Evolutionary conservation across 495 filamentous ascomycete genomes (phyloP).

Genomic region (Bryoglossum gracile): DNA sequence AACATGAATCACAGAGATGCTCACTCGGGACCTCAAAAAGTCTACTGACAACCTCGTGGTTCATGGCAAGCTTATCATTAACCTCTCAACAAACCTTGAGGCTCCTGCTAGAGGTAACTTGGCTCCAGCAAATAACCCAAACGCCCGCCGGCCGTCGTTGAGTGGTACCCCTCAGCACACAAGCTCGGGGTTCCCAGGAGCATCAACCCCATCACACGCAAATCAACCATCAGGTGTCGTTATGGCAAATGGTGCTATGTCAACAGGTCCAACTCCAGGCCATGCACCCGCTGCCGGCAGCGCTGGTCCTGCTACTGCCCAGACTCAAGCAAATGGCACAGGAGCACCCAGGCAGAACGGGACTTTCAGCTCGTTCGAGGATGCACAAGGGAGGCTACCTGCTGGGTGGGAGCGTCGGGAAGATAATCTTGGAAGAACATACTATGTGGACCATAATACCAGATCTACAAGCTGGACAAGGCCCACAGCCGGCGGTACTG

Average conservation of each 20-base stretch:
- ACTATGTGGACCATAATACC: conserved; percentile 98
- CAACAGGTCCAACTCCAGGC: conserved; percentile 23
- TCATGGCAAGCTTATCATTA: conserved; percentile 94
- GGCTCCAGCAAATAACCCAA: conserved; percentile 13
- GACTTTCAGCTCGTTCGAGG: conserved; percentile 88
- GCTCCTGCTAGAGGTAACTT: conserved; percentile 12
- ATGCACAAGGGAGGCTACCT: conserved; percentile 84
- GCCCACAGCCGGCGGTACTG: conserved; percentile 74
- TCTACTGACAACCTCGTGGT: conserved; percentile 97
- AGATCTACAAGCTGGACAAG: conserved; percentile 93
- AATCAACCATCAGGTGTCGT: conserved; percentile 14
- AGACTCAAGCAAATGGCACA: conserved; percentile 27
- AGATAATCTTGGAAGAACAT: conserved; percentile 94
- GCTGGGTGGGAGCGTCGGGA: conserved; percentile 94
- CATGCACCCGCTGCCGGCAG: conserved; percentile 26
- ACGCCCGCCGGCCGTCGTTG: conserved; percentile 20
- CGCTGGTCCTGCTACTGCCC: conserved; percentile 8
- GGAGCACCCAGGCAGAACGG: conserved; percentile 34
- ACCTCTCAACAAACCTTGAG: conserved; percentile 80
- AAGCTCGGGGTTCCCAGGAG: conserved; percentile 16
- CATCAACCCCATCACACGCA: conserved; percentile 14
- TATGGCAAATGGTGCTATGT: conserved; percentile 25
- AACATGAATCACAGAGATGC: conserved; percentile 55
- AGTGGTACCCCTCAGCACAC: conserved; percentile 17
- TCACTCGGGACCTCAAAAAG: conserved; percentile 96